Evolutionary conservation across 495 filamentous ascomycete genomes (phyloP), one percentile per base, ranked within the genome.

Genomic region (Talaromyces adpressus): DNA sequence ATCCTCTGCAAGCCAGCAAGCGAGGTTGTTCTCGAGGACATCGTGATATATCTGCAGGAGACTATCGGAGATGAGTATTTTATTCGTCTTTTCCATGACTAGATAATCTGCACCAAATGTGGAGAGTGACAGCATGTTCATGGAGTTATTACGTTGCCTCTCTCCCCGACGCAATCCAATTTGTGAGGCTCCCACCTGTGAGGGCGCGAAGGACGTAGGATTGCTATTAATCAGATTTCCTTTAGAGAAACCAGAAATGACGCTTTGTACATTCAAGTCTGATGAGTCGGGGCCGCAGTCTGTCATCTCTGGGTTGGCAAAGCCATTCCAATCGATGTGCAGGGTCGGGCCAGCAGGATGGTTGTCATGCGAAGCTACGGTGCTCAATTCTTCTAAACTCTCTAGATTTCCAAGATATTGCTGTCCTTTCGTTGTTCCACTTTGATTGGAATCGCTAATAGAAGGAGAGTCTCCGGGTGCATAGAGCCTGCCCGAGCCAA

Each of bases 11-110:
- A 79, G 49, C 76, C 76, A 79, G 53, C 76, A 79, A 2, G 72
- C 65, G 16, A 79, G 67, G 11, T 72, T 72, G 56, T 75, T 72
- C 67, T 79, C 76, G 25, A 79, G 69, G 20, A 69, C 71, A 53
- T 79, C 75, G 47, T 78, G 73, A 57, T 79, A 79, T 12, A 79
- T 73, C 30, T 64, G 67, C 20, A 79, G 61, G 34, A 79, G 64
- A 30, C 62, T 67, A 18, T 69, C 66, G 41, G 67, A 68, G 34
- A 76, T 68, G 36, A 45, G 56, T 64, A 52, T 60, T 18, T 16
- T 32, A 9, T 57, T 59, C 56, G 56, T 64, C 29, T 51, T 29
- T 64, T 64, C 47, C 41, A 20, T 64, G 47, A 25, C 53, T 60
- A 32, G 62, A 64, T 16, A 59, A 64, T 22, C 41, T 47, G 41